Evolutionary conservation across 2,329 filamentous ascomycete species (phyloP).

Genomic region (Aureobasidium sp.): DNA sequence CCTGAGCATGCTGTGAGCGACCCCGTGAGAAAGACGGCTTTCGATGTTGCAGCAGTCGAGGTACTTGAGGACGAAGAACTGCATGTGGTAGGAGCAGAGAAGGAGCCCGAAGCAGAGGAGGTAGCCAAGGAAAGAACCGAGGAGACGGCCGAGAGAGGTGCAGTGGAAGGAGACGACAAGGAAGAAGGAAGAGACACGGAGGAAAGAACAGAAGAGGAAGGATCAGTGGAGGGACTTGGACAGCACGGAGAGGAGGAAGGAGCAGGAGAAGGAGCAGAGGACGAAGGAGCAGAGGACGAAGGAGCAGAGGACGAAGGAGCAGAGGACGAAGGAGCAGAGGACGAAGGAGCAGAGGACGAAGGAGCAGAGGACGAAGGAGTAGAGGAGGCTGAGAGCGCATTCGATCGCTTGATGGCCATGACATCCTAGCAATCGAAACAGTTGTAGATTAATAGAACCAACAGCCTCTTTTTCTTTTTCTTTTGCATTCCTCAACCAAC

Average conservation of each 20-base stretch:
- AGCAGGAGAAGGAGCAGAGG: neutral
- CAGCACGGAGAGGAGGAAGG: neutral
- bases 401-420: constrained; percentile 3
- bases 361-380: neutral
- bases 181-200: no score
- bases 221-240: neutral
- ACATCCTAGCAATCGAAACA: neutral
- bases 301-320: neutral
- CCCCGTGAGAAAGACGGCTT: neutral
- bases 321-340: neutral
- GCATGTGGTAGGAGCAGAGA: neutral
- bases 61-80: neutral
- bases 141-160: neutral
- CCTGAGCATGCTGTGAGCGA: constrained; percentile 1
- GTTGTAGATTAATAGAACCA: neutral
- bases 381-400: neutral
- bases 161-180: neutral
- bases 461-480: neutral
- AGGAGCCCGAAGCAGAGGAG: neutral
- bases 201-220: neutral
- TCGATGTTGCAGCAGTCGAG: neutral
- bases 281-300: neutral
- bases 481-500: constrained; percentile 2
- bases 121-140: no score
- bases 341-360: neutral